These are phyloP conservation scores for Austroboletus novae-zelandiae DNA, from an alignment of 1,284 basidiomycete genomes.

Conservation along the genomic window DNA sequence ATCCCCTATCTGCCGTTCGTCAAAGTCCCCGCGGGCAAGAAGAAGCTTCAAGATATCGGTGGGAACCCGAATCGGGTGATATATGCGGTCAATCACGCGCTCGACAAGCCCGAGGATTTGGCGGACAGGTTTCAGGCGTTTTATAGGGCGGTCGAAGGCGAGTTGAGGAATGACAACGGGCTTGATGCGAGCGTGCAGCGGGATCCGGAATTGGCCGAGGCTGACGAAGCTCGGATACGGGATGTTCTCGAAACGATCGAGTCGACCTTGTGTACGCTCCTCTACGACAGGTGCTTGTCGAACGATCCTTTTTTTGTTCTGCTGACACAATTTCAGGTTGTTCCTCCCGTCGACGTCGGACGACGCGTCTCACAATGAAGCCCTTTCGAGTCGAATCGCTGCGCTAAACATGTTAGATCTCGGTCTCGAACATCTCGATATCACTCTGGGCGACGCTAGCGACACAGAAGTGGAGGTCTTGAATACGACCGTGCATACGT, in stretches of 20 bases:
- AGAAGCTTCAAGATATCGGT: slow-evolving; percentile 31
- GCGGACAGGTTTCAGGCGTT: slow-evolving; percentile 72
- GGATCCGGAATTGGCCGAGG: slow-evolving; percentile 18
- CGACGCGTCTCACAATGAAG: slow-evolving; percentile 84
- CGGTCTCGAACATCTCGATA: slow-evolving; percentile 81
- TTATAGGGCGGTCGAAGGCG: slow-evolving; percentile 59
- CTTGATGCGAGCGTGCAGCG: slow-evolving; percentile 1
- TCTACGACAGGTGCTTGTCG: slow-evolving; percentile 53
- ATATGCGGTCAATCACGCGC: slow-evolving; percentile 37
- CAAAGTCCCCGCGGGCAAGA: slow-evolving; percentile 32
- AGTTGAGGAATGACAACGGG: slow-evolving; percentile 38
- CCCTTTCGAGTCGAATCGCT: slow-evolving; percentile 82
- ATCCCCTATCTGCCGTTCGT: slow-evolving; percentile 50
- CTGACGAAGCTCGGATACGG: slow-evolving; percentile 42
- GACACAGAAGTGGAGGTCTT: slow-evolving; percentile 51
- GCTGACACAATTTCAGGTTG: slow-evolving; percentile 38
- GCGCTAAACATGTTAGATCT: neutral
- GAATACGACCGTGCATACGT: slow-evolving; percentile 57
- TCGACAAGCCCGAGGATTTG: slow-evolving; percentile 29
- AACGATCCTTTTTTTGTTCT: too few relatives aligned
- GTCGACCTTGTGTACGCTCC: slow-evolving; percentile 60
- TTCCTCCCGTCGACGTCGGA: slow-evolving; percentile 70
- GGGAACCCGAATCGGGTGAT: slow-evolving; percentile 21
- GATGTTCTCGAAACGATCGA: slow-evolving; percentile 74
- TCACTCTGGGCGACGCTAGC: slow-evolving; percentile 54